These are phyloP conservation scores for Fraxinus cuspidata DNA, from an alignment of 257 asterid species.

Conservation along the genomic window DNA sequence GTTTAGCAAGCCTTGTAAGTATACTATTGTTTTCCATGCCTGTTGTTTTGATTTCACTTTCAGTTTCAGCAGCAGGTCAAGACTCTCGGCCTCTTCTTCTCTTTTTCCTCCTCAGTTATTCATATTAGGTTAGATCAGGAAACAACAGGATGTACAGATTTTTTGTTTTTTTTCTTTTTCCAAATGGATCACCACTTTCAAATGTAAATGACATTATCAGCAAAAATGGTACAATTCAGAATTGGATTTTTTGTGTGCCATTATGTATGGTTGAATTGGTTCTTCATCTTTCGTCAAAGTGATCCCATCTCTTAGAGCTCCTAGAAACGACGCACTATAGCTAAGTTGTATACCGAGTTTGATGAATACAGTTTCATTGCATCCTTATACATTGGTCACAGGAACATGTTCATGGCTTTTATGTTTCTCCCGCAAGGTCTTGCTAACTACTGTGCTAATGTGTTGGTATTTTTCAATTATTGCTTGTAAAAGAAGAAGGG, in stretches of 20 bases:
- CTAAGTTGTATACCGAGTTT: too few relatives aligned
- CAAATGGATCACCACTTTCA: not conserved
- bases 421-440: too few relatives aligned
- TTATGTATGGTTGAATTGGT: too few relatives aligned
- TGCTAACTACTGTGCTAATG: too few relatives aligned
- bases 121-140: not conserved
- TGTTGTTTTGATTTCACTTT: not conserved
- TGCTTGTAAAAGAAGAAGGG: too few relatives aligned
- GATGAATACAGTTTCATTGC: too few relatives aligned
- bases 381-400: too few relatives aligned
- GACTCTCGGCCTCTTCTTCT: not conserved
- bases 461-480: too few relatives aligned
- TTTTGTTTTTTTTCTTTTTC: not conserved
- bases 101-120: not conserved
- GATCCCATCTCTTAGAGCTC: too few relatives aligned
- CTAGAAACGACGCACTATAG: too few relatives aligned
- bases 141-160: not conserved
- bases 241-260: not conserved
- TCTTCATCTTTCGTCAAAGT: too few relatives aligned
- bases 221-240: not conserved
- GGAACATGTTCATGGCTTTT: too few relatives aligned
- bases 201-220: not conserved
- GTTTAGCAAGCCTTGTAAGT: not conserved
- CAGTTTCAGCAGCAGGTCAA: not conserved
- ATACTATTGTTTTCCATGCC: not conserved